Percentiles rank a stretch among this genome's conserved stretches.
Evolutionary conservation across 805 yeast genomes (phyloP).

Genomic region (Sugiyamaella marilandica): DNA sequence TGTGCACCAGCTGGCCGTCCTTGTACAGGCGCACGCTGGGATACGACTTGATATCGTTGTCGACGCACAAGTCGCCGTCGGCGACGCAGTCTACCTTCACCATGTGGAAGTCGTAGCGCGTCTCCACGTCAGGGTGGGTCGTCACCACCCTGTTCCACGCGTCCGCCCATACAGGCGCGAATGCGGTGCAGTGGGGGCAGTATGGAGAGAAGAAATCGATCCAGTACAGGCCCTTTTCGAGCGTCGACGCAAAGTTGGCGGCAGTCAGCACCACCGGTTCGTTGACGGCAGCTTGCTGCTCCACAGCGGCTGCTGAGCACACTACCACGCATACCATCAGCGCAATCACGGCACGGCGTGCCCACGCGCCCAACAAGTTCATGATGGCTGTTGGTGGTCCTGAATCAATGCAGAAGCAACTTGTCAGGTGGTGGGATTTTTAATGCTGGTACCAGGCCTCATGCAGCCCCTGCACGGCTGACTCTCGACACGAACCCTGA

Average conservation of each 20-base stretch:
- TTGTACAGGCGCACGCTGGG: conserved; percentile 67
- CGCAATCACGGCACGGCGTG: background rate
- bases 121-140: conserved; percentile 41
- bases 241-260: conserved; percentile 48
- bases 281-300: background rate
- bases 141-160: conserved; percentile 58
- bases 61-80: conserved; percentile 77
- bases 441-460: too few relatives aligned
- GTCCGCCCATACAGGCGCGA: conserved; percentile 81
- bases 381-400: too few relatives aligned
- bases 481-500: too few relatives aligned
- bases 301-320: background rate
- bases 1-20: conserved; percentile 25
- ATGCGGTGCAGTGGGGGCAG: conserved; percentile 71
- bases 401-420: too few relatives aligned
- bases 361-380: too few relatives aligned
- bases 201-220: conserved; percentile 90
- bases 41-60: conserved; percentile 58
- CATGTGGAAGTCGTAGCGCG: conserved; percentile 48
- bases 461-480: too few relatives aligned
- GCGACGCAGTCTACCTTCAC: conserved; percentile 80
- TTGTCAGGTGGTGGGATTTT: too few relatives aligned
- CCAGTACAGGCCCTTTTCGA: conserved; percentile 53
- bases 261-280: conserved; percentile 49
- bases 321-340: background rate